Conservation (phyloP, 2,329 filamentous ascomycete species). For the Botrytis fabae region DNA sequence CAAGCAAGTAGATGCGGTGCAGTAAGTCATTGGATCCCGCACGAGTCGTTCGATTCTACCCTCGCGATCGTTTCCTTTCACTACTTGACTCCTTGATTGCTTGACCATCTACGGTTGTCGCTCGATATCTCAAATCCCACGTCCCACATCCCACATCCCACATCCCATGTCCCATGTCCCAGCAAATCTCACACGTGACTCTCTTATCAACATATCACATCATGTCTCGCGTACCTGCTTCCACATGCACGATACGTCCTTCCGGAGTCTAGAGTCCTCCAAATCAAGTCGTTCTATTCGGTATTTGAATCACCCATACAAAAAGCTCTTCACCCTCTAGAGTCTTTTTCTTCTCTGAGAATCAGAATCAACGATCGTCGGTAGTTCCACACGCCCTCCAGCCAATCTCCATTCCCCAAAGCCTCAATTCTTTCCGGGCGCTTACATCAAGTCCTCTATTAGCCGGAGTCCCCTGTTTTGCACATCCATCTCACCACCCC, state of each 20-base stretch:
- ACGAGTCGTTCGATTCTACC: not conserved
- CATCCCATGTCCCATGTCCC: not conserved
- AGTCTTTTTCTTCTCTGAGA: not conserved
- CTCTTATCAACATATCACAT: not conserved
- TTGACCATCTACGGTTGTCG: not conserved
- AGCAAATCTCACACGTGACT: not conserved
- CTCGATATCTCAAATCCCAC: not conserved
- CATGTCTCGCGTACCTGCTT: not conserved
- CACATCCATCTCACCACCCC: not conserved
- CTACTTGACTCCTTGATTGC: not conserved
- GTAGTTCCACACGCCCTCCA: not conserved
- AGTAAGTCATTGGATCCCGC: not conserved
- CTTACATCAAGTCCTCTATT: conserved; percentile 11
- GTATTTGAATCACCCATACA: not conserved
- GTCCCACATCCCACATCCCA: too few species aligned
- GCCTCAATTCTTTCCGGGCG: conserved; percentile 1
- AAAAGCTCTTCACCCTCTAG: not conserved
- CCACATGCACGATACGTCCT: not conserved
- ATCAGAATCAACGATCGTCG: not conserved
- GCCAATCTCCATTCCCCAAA: not conserved
- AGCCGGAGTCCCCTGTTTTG: conserved; percentile 13
- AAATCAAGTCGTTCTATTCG: not conserved
- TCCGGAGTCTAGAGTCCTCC: not conserved
- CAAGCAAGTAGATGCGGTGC: not conserved
- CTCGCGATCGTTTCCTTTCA: not conserved